Evolutionary conservation across 768 basidiomycete species (phyloP).

Genomic region (Rhodocollybia butyracea): DNA sequence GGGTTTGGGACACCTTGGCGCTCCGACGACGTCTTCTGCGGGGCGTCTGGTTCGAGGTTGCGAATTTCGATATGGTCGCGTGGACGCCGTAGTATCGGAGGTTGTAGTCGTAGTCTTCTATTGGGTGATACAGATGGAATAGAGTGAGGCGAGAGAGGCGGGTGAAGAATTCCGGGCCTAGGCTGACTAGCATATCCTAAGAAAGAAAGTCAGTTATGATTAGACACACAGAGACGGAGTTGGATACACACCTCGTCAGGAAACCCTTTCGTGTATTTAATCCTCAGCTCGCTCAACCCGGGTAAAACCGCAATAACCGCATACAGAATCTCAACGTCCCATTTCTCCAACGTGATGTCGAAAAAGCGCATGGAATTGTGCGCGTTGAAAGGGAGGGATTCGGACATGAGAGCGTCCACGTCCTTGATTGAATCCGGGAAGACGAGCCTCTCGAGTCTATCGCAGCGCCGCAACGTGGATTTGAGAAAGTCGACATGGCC

Average conservation of each 20-base stretch:
- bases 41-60: no score
- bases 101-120: not conserved
- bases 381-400: slow-evolving; percentile 16
- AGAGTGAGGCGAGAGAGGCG: slow-evolving; percentile 32
- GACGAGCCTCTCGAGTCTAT: not conserved
- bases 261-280: slow-evolving; percentile 33
- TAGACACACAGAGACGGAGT: not conserved
- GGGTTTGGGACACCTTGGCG: no score
- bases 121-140: slow-evolving; percentile 32
- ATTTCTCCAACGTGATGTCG: slow-evolving; percentile 33
- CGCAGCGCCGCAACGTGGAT: not conserved
- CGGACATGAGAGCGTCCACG: slow-evolving; percentile 13
- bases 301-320: slow-evolving; percentile 36
- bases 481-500: not conserved
- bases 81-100: slow-evolving; percentile 11
- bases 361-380: slow-evolving; percentile 25
- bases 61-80: slow-evolving; percentile 24
- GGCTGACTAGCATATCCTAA: slow-evolving; percentile 36
- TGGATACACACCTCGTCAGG: slow-evolving; percentile 37
- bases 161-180: slow-evolving; percentile 41
- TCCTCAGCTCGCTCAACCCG: slow-evolving; percentile 32
- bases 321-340: slow-evolving; percentile 46
- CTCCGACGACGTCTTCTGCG: no score
- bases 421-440: slow-evolving; percentile 1
- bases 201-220: not conserved